Percentiles rank a stretch among this genome's conserved stretches.
These are phyloP conservation scores for Cymbopogon citratus DNA, from an alignment of 176 grass and related monocot genomes.

Conservation along the genomic window DNA sequence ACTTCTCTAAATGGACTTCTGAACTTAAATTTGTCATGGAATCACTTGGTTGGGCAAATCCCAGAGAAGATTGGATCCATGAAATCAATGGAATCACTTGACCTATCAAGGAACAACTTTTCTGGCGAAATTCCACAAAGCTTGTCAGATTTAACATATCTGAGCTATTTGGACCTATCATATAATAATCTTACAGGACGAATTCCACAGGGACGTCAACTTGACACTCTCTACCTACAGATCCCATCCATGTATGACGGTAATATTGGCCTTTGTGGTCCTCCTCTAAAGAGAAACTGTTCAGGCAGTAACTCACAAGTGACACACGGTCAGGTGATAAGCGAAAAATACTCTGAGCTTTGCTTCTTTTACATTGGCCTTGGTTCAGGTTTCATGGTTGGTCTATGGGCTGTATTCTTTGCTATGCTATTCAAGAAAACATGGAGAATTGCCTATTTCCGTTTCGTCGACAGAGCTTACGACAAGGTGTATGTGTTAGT, in stretches of 20 bases:
- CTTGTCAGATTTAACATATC: too few relatives aligned
- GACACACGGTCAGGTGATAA: too few relatives aligned
- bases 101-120: too few relatives aligned
- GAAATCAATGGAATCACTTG: too few relatives aligned
- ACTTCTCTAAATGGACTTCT: too few relatives aligned
- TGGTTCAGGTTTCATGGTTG: background rate
- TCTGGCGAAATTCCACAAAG: too few relatives aligned
- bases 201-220: conserved; percentile 29
- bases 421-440: background rate
- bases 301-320: too few relatives aligned
- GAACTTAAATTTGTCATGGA: too few relatives aligned
- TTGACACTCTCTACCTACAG: conserved; percentile 18
- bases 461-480: background rate
- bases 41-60: too few relatives aligned
- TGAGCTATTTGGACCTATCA: conserved; percentile 10
- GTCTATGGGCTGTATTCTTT: background rate
- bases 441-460: background rate
- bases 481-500: background rate
- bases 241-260: conserved; percentile 15
- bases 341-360: background rate
- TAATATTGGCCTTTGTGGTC: conserved; percentile 25
- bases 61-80: too few relatives aligned
- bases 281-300: conserved; percentile 13
- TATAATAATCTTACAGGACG: conserved; percentile 31
- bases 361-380: background rate